phyloP scores from a whole-genome alignment of 1,139 yeast species.

The Candida sanyaensis region DNA sequence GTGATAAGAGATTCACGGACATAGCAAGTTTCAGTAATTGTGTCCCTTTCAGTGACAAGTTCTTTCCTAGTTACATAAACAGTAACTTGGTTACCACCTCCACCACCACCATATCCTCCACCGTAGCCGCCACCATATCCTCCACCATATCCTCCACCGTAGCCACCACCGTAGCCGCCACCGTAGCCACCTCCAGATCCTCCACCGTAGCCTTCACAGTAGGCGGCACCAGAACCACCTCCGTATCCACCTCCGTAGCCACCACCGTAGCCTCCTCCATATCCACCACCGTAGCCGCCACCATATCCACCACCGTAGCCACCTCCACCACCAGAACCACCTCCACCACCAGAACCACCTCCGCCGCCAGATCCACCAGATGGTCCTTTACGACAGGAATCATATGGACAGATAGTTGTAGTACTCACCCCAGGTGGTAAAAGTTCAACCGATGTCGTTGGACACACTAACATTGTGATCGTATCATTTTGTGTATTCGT shows the following conservation, averaged over 20 bases:
- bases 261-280: not conserved
- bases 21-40: constrained; percentile 2
- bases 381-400: not conserved
- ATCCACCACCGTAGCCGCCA: not conserved
- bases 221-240: not conserved
- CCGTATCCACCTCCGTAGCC: not conserved
- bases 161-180: not conserved
- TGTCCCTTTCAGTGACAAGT: not conserved
- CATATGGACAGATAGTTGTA: constrained; percentile 1
- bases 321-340: constrained; percentile 32
- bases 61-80: not conserved
- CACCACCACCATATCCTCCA: not conserved
- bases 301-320: constrained; percentile 1
- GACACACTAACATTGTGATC: not conserved
- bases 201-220: not conserved
- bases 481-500: not conserved
- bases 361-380: constrained; percentile 7
- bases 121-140: not conserved
- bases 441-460: not conserved
- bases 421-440: not conserved
- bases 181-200: not conserved
- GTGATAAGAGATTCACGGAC: constrained; percentile 1
- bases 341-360: constrained; percentile 48
- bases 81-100: not conserved
- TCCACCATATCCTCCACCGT: not conserved